These are phyloP conservation scores for Phytopythium oedochilum DNA, from an alignment of 352 stramenopile species.

Conservation along the genomic window DNA sequence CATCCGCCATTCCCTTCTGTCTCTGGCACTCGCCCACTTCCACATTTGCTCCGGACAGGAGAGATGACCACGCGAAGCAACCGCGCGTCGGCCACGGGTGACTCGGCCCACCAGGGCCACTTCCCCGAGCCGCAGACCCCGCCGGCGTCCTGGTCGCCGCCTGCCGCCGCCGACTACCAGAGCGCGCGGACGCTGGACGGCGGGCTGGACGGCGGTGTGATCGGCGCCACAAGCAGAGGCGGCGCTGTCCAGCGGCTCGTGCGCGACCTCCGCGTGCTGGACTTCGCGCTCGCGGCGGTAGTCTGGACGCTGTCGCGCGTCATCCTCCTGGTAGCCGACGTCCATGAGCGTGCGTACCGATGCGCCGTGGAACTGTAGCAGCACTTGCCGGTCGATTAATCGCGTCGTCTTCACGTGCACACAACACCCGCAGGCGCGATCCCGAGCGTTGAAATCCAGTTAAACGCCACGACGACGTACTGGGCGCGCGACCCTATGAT, in stretches of 20 bases:
- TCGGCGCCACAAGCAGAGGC: not conserved
- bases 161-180: conserved; percentile 5
- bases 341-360: conserved; percentile 35
- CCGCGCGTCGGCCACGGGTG: not conserved
- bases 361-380: no score
- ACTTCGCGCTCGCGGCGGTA: conserved; percentile 28
- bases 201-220: not conserved
- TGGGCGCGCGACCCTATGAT: conserved; percentile 55
- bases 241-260: conserved; percentile 12
- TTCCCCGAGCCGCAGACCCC: conserved; percentile 6
- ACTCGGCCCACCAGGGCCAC: not conserved
- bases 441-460: conserved; percentile 39
- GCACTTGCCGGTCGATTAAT: no score
- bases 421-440: conserved; percentile 34
- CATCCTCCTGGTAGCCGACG: conserved; percentile 30
- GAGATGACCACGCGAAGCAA: not conserved
- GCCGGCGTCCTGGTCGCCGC: conserved; percentile 7
- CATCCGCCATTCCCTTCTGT: no score
- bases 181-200: not conserved
- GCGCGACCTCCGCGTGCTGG: conserved; percentile 18
- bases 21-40: no score
- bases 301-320: conserved; percentile 32
- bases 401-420: not conserved
- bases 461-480: conserved; percentile 37
- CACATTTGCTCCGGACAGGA: not conserved